Evolutionary conservation across 2,329 filamentous ascomycete genomes (phyloP).

Genomic region (Colletotrichum tamarilloi): DNA sequence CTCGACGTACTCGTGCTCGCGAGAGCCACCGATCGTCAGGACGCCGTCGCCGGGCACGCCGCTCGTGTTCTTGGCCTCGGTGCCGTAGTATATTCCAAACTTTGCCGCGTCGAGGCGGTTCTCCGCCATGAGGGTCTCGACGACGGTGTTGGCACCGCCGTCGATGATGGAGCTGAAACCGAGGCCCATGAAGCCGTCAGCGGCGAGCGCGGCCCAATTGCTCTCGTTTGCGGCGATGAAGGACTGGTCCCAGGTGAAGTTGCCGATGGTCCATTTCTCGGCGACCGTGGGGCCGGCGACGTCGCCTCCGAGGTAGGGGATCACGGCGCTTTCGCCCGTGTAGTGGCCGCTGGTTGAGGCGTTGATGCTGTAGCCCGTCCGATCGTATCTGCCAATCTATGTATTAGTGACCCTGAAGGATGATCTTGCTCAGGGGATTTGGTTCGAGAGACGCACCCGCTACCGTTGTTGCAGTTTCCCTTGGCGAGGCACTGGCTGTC

Average conservation of each 20-base stretch:
- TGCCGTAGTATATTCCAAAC: conserved; percentile 46
- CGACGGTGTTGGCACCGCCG: conserved; percentile 43
- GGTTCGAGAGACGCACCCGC: conserved; percentile 31
- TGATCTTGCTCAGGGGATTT: not conserved
- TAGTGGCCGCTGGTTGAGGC: conserved; percentile 41
- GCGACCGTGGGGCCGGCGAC: conserved; percentile 40
- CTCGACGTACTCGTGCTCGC: conserved; percentile 43
- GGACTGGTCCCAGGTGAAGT: conserved; percentile 40
- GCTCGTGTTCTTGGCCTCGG: conserved; percentile 32
- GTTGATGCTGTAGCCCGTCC: conserved; percentile 42
- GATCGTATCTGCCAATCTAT: conserved; percentile 36
- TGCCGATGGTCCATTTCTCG: conserved; percentile 41
- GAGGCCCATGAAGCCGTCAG: conserved; percentile 49
- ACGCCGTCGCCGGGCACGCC: conserved; percentile 36
- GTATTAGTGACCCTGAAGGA: not conserved
- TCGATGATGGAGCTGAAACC: conserved; percentile 46
- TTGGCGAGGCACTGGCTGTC: conserved; percentile 39
- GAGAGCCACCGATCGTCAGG: conserved; percentile 47
- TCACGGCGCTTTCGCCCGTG: conserved; percentile 35
- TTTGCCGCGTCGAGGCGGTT: conserved; percentile 44
- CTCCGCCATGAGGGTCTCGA: conserved; percentile 45
- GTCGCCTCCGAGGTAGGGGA: conserved; percentile 46
- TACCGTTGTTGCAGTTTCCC: conserved; percentile 40
- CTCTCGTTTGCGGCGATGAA: conserved; percentile 46
- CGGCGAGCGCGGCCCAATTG: conserved; percentile 43